Evolutionary conservation across 2,329 filamentous ascomycete species (phyloP).

Genomic region (Incumbomyces delicatus): DNA sequence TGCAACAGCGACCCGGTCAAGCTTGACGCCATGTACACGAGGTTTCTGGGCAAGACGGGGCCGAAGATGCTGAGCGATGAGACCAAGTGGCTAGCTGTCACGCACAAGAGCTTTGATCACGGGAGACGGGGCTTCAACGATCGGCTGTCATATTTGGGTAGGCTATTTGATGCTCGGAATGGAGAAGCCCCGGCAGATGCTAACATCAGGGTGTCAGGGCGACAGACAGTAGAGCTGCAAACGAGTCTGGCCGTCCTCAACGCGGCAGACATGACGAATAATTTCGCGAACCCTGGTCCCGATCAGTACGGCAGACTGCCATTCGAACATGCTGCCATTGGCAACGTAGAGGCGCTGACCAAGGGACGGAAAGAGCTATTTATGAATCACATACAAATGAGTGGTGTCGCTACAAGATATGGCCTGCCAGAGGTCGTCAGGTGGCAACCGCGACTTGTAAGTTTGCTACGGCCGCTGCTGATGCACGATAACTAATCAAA

Average conservation of each 20-base stretch:
- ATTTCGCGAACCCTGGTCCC: conserved; percentile 19
- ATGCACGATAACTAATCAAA: conserved; percentile 3
- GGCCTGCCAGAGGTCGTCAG: conserved; percentile 66
- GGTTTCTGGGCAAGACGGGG: conserved; percentile 63
- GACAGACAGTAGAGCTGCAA: conserved; percentile 55
- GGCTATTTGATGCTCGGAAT: conserved; percentile 15
- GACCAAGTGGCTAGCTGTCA: conserved; percentile 91
- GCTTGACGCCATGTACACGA: conserved; percentile 68
- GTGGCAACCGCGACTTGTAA: conserved; percentile 79
- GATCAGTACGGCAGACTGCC: conserved; percentile 52
- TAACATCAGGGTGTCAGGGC: conserved; percentile 36
- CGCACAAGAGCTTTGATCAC: conserved; percentile 97
- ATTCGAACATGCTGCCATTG: conserved; percentile 60
- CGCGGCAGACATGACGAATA: conserved; percentile 28
- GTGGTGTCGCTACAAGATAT: conserved; percentile 57
- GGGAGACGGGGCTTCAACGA: conserved; percentile 92
- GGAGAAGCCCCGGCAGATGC: neutral
- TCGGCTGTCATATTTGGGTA: conserved; percentile 79
- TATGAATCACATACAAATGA: conserved; percentile 56
- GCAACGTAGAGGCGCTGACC: conserved; percentile 64
- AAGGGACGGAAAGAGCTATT: conserved; percentile 50
- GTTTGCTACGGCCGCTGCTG: conserved; percentile 22
- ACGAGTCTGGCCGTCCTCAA: conserved; percentile 53
- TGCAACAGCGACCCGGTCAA: conserved; percentile 64
- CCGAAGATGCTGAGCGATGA: conserved; percentile 73